A percentile compares a stretch with the other conserved stretches of the same genome.
Conservation (phyloP, 139 green algal genomes). For the Coccomyxa sp. region DNA sequence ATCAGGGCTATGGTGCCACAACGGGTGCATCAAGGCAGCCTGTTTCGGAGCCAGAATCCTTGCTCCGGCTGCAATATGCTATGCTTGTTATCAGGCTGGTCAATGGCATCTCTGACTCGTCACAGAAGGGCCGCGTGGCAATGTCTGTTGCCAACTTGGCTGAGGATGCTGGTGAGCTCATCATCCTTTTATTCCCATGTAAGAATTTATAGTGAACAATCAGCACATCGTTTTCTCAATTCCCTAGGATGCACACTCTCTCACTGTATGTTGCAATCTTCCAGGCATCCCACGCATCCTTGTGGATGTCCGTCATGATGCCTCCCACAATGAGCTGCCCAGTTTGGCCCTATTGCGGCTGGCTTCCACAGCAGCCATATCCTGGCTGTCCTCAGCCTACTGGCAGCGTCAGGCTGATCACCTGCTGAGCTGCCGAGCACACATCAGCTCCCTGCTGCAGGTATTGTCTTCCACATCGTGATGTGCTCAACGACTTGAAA, state of each 20-base stretch:
- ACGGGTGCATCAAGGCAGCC: background rate
- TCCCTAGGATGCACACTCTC: background rate
- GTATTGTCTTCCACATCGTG: background rate
- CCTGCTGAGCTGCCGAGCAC: constrained; percentile 15
- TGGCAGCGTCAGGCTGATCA: constrained; percentile 55
- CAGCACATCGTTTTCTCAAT: background rate
- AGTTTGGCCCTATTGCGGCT: constrained; percentile 55
- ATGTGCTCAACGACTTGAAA: background rate
- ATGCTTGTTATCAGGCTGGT: constrained; percentile 64
- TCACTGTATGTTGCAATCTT: background rate
- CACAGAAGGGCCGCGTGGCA: constrained; percentile 65
- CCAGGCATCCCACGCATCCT: constrained; percentile 67
- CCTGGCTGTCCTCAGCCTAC: constrained; percentile 66
- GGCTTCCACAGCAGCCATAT: constrained; percentile 48
- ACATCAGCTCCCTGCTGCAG: constrained; percentile 27
- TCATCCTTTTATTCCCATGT: background rate
- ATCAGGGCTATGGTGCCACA: background rate
- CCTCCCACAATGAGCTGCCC: constrained; percentile 80
- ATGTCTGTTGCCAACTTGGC: constrained; percentile 59
- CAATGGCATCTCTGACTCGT: constrained; percentile 75
- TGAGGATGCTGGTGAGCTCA: constrained; percentile 25
- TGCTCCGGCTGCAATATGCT: constrained; percentile 49
- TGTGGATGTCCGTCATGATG: constrained; percentile 76
- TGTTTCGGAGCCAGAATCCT: background rate
- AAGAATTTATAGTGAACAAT: background rate